A percentile compares a stretch with the other conserved stretches of the same genome.
Evolutionary conservation across 2,329 filamentous ascomycete species (phyloP).

Genomic region (Furcasterigmium sp.): DNA sequence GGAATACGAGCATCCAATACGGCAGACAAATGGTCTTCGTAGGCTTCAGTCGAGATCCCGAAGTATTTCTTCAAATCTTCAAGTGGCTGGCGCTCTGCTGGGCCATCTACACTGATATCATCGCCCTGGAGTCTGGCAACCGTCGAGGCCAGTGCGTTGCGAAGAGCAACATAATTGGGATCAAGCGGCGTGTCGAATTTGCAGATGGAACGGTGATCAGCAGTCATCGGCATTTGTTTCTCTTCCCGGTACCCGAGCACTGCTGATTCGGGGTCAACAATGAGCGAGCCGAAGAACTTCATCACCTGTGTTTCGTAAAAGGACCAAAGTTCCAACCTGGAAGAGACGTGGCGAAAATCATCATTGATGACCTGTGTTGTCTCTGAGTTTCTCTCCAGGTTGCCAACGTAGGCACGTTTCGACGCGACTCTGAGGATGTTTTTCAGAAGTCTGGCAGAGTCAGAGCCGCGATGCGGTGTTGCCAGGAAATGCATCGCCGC

Average conservation of each 20-base stretch:
- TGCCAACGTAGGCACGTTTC: constrained; percentile 14
- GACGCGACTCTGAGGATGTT: constrained; percentile 15
- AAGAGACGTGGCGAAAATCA: constrained; percentile 15
- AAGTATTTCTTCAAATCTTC: constrained; percentile 11
- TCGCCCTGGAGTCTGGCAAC: constrained; percentile 2
- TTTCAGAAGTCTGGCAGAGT: constrained; percentile 18
- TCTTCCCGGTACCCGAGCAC: constrained; percentile 18
- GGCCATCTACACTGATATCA: no score
- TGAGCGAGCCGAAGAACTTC: constrained; percentile 10
- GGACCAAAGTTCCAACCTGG: constrained; percentile 16
- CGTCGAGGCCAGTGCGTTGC: constrained; percentile 15
- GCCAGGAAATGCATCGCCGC: constrained; percentile 20
- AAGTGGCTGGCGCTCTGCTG: no score
- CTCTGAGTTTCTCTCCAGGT: constrained; percentile 14
- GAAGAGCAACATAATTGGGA: constrained; percentile 18
- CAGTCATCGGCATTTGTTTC: constrained; percentile 16
- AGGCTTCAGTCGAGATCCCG: constrained; percentile 1
- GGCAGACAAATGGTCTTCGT: constrained; percentile 13
- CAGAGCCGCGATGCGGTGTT: constrained; percentile 19
- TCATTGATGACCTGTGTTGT: constrained; percentile 18
- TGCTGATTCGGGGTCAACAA: constrained; percentile 19
- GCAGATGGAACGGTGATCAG: constrained; percentile 23
- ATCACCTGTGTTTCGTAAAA: constrained; percentile 20
- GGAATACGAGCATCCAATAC: constrained; percentile 9
- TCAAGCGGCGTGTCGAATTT: constrained; percentile 18